Base-by-base conservation (phyloP, 2,329 filamentous ascomycete genomes). In the Westerdykella ornata region DNA sequence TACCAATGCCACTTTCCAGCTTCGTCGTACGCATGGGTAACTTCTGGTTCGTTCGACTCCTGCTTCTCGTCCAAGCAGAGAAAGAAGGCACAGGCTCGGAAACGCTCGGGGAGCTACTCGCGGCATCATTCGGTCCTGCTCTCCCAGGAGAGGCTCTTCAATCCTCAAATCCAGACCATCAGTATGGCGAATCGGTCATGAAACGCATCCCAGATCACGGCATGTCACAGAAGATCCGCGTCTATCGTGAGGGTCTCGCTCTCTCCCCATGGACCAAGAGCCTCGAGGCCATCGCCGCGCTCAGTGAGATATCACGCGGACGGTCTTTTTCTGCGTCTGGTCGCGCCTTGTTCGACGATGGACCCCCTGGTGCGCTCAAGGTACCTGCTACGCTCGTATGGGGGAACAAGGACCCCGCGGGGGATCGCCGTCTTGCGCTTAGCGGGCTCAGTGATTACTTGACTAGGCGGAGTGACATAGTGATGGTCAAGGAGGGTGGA, bases 401-500 rank as follows among this genome's bases (percentile, higher is more conserved):
- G 63, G 77, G 76, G 2, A 59, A 72, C 48, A 52, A 66, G 16
- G 77, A 81, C 52, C 52, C 64, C 9, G 76, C 75, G 5, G 67
- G 80, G 29, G 70, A 76, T 37, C 60, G 58, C 32, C 58, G 63
- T 11, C 58, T 80, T 19, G 70, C 67, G 18, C 56, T 80, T 18
- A 72, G 76, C 39, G 75, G 75, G 1, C 69, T 78, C 17, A 65
- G 65, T 1, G 72, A 76, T 39, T 77, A 74, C 47, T 65, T 79
- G 14, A 62, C 65, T 13, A 63, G 57, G 42, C 65, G 67, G 16
- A 77, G 74, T 41, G 72, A 77, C 50, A 66, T 78, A 3, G 57
- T 76, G 14, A 48, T 72, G 31, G 54, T 80, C 6, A 69, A 73
- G 3, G 56, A 63, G 7, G 70, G 68, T 9, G 75, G 73, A 0